Evolutionary conservation across 2,329 filamentous ascomycete genomes (phyloP), one percentile per base, ranked within the genome.

Genomic region (Emergomyces orientalis): DNA sequence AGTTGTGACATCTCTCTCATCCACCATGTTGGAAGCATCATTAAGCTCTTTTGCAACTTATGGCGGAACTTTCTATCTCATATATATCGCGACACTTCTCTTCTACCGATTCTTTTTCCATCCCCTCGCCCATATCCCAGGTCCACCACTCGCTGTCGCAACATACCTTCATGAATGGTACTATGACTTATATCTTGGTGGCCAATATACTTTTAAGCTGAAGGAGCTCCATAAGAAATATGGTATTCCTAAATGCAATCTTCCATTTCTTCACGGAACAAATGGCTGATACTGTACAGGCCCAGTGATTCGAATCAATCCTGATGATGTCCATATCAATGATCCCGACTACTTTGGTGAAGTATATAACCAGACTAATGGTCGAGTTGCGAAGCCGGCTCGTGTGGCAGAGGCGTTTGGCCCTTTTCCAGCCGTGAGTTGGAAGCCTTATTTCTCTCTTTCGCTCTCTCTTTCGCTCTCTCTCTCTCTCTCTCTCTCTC

Each of bases 211-310:
- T 14, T 70, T 65, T 54, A 63, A 69, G 47, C 71, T 71, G 25
- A 64, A 71, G 45, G 63, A 63, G n/a, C 69, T 72, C 64, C 69
- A 73, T 63, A 60, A 71, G 58, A 65, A 68, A 65, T 71, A 74
- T 60, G 71, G 72, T 64, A 60, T 47, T n/a, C 34, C 27, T 54
- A 19, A 1, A 30, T 27, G 27, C 22, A 30, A 30, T 30, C 49
- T 8, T 52, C 14, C 30, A 52, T 14, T 30, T 17, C 45, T 27
- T 27, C 7, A 27, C 9, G 6, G 11, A 27, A 30, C 49, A 52
- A 17, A 30, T 52, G 11, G 49, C 49, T 39, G 22, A 27, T 25
- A 32, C 57, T 14, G 30, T 22, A 5, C 43, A 66, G 67, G 65
- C 56, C 69, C 70, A n/a, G 65, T 73, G 19, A 64, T 72, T 51